Evolutionary conservation across 2,329 filamentous ascomycete genomes (phyloP).

Genomic region (Elsinoe ampelina): DNA sequence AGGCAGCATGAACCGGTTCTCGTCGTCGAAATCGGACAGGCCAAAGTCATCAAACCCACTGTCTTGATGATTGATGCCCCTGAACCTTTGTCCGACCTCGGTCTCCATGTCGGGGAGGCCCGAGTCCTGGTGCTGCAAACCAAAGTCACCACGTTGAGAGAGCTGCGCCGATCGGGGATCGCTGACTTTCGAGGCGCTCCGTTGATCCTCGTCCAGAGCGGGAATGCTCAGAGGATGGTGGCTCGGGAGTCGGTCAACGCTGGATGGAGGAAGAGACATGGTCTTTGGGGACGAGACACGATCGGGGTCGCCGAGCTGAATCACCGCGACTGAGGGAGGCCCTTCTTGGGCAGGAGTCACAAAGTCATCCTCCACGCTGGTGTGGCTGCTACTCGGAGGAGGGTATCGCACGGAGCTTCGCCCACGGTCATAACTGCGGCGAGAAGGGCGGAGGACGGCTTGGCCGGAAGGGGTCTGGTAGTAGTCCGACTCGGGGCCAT

Average conservation of each 20-base stretch:
- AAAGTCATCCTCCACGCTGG: not conserved
- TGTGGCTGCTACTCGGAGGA: not conserved
- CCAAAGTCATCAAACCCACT: slow-evolving; percentile 30
- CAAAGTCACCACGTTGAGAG: not conserved
- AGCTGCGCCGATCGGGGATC: not conserved
- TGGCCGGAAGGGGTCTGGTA: not conserved
- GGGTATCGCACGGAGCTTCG: not conserved
- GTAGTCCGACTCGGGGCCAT: not conserved
- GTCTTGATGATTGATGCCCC: slow-evolving; percentile 25
- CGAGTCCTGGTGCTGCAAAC: not conserved
- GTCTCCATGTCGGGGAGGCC: not conserved
- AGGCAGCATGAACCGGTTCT: not conserved
- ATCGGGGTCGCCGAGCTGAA: not conserved
- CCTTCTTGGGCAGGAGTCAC: not conserved
- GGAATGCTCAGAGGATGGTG: not conserved
- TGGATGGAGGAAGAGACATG: not conserved
- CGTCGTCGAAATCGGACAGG: slow-evolving; percentile 16
- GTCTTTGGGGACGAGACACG: not conserved
- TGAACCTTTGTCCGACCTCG: not conserved
- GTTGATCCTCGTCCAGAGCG: not conserved
- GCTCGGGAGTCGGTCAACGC: not conserved
- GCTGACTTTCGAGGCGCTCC: not conserved
- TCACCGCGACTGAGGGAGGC: not conserved
- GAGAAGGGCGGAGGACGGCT: not conserved
- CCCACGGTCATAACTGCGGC: not conserved